Conservation (phyloP, 164 flowering plant species). For the Annona squamosa region DNA sequence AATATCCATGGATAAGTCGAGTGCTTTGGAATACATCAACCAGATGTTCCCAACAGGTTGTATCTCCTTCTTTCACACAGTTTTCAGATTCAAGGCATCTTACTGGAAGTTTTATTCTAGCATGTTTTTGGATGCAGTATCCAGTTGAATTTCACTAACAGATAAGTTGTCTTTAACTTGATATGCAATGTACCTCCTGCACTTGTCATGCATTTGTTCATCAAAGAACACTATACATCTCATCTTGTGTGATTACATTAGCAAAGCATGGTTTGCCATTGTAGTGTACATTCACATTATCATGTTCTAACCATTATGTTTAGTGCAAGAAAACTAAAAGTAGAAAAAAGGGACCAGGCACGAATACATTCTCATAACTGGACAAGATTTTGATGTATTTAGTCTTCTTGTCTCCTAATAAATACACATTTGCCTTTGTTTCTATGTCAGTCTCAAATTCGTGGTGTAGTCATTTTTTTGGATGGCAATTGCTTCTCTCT, state of each 20-base stretch:
- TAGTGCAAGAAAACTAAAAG: too few relatives aligned
- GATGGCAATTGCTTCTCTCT: background rate
- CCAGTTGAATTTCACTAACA: background rate
- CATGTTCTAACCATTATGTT: too few relatives aligned
- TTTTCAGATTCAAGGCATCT: background rate
- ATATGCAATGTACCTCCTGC: background rate
- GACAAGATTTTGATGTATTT: too few relatives aligned
- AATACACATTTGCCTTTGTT: background rate
- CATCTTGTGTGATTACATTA: too few relatives aligned
- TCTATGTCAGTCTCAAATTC: background rate
- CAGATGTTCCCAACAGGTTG: conserved; percentile 98
- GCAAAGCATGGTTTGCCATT: too few relatives aligned
- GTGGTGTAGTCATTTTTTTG: background rate
- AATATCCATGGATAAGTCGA: conserved; percentile 66
- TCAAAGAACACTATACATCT: too few relatives aligned
- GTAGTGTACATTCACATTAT: too few relatives aligned
- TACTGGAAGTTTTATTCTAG: background rate
- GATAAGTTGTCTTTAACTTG: background rate
- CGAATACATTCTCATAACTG: too few relatives aligned
- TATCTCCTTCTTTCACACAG: background rate
- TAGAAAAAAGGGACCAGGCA: too few relatives aligned
- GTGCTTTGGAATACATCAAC: conserved; percentile 90
- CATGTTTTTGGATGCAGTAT: background rate
- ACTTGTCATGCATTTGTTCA: too few relatives aligned
- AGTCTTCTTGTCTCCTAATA: too few relatives aligned